Conservation (phyloP, 331 rosid genomes). For the Acacia concinna region DNA sequence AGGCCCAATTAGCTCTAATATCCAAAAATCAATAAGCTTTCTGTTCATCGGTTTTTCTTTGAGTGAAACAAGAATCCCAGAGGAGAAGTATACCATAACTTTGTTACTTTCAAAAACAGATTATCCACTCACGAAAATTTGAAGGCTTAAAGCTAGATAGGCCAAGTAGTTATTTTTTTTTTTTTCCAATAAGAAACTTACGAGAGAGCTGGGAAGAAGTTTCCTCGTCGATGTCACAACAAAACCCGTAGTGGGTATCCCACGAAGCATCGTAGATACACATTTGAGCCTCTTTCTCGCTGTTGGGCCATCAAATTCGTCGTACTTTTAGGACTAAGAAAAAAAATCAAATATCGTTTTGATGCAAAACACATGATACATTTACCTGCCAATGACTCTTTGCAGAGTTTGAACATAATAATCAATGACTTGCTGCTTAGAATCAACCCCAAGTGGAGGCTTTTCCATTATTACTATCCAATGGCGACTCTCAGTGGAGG, state of each 20-base stretch:
- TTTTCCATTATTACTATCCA: constrained; percentile 74
- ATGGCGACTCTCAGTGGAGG: constrained; percentile 50
- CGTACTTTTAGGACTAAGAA: background rate
- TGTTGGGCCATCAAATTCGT: constrained; percentile 35
- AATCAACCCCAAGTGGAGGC: constrained; percentile 50
- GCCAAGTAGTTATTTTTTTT: background rate
- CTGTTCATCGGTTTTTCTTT: background rate
- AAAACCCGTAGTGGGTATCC: constrained; percentile 62
- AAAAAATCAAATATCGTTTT: background rate
- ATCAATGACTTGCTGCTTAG: constrained; percentile 54
- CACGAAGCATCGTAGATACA: constrained; percentile 74
- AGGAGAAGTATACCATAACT: background rate
- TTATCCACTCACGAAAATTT: background rate
- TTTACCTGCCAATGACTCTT: constrained; percentile 66
- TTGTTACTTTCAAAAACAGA: background rate
- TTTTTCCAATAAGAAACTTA: constrained; percentile 20
- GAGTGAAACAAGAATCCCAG: background rate
- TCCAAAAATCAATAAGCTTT: background rate
- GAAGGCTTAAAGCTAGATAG: background rate
- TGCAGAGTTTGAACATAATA: constrained; percentile 62
- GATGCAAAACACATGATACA: background rate
- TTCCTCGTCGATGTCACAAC: constrained; percentile 72
- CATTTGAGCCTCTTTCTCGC: constrained; percentile 84
- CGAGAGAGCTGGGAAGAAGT: constrained; percentile 59
- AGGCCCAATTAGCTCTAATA: background rate